Evolutionary conservation across 768 basidiomycete genomes (phyloP).

Genomic region (Termitomyces bulborhizus): DNA sequence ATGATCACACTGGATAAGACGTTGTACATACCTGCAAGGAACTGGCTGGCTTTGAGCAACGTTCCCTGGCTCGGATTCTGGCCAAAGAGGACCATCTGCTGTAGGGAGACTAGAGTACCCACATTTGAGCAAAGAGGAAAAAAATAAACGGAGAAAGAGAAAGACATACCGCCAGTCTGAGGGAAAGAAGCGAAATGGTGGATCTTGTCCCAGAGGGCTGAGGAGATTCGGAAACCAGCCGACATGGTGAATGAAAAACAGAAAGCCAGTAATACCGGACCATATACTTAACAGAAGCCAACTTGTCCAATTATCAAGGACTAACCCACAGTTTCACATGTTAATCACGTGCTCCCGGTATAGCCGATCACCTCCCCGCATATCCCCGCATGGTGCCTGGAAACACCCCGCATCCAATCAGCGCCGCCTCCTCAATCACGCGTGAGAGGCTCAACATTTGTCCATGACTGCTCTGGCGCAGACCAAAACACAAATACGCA

Average conservation of each 20-base stretch:
- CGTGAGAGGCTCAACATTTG: too few species aligned
- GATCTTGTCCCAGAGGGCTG: slow-evolving; percentile 72
- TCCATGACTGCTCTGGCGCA: too few species aligned
- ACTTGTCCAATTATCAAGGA: neutral
- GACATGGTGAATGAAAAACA: slow-evolving; percentile 31
- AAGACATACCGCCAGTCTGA: slow-evolving; percentile 63
- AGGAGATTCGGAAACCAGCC: slow-evolving; percentile 59
- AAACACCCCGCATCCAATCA: too few species aligned
- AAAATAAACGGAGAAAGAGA: neutral
- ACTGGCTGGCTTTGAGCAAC: slow-evolving; percentile 85
- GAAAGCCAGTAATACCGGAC: neutral
- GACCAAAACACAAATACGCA: too few species aligned
- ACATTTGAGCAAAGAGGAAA: neutral
- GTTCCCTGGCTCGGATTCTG: slow-evolving; percentile 96
- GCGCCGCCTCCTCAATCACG: too few species aligned
- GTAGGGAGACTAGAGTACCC: slow-evolving; percentile 65
- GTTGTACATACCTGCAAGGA: slow-evolving; percentile 56
- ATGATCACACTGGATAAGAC: too few species aligned
- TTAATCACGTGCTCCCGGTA: too few species aligned
- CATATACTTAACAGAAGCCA: neutral
- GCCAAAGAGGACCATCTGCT: slow-evolving; percentile 98
- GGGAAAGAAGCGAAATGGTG: slow-evolving; percentile 83
- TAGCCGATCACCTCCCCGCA: too few species aligned
- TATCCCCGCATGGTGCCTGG: too few species aligned
- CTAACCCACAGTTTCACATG: too few species aligned